phyloP scores from a whole-genome alignment of 202 grass and related monocot genomes.

The Bolboschoenoplectus hybrid region DNA sequence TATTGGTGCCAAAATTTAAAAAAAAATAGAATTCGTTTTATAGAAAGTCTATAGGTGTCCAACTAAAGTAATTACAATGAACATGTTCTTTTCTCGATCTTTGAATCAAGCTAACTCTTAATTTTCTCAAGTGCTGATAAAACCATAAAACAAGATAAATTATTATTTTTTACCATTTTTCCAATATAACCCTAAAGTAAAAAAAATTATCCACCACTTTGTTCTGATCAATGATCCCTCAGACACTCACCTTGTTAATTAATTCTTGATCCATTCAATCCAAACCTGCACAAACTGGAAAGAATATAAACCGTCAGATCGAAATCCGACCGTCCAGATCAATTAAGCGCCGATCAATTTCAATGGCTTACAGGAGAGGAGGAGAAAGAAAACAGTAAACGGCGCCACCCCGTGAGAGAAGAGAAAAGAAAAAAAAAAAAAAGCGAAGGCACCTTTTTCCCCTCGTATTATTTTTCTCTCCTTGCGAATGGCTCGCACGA shows the following conservation, averaged over 20 bases:
- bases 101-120: not conserved
- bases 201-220: not conserved
- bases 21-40: not conserved
- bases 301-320: not conserved
- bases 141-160: not conserved
- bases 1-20: not conserved
- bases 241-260: not conserved
- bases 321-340: not conserved
- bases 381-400: constrained; percentile 17
- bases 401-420: constrained; percentile 30
- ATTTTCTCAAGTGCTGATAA: not conserved
- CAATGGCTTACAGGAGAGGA: not conserved
- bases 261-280: not conserved
- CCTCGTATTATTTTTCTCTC: not conserved
- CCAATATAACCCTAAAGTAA: not conserved
- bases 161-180: not conserved
- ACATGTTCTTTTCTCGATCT: not conserved
- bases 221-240: not conserved
- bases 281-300: not conserved
- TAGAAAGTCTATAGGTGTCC: not conserved
- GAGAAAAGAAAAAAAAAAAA: not conserved
- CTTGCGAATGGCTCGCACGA: constrained; percentile 59
- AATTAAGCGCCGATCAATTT: not conserved
- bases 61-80: not conserved
- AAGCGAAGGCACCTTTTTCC: constrained; percentile 28